Evolutionary conservation across 768 basidiomycete species (phyloP), one percentile per base, ranked within the genome.

Genomic region (Pleurotus salmoneostramineus): DNA sequence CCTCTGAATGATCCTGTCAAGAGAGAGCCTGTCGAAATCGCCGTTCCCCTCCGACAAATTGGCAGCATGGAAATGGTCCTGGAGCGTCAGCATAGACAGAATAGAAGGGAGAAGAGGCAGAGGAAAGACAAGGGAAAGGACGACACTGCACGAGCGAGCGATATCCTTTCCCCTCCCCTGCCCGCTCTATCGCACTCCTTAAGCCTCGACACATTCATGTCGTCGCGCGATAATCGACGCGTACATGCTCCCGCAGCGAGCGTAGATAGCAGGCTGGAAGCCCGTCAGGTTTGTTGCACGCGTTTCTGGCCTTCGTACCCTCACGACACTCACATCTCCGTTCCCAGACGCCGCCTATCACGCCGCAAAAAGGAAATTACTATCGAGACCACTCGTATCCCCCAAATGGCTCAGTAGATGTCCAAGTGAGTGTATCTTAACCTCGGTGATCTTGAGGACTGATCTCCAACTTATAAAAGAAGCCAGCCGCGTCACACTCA

Each of bases 31-130:
- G 65, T 70, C 47, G 87, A 89, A 57, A 69, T 67, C 21, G 54
- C 72, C 45, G 68, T 80, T 52, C 79, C 83, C 10, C 68, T 76
- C 21, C 82, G 87, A 33, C 83, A 80, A 36, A 82, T 83, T 71
- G 86, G 87, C 61, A 88, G 79, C 66, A 91, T 91, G 89, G 87
- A 91, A 61, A 73, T 82, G 72, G 82, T 91, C 43, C 80, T 91
- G 60, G 89, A 91, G 68, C 81, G 86, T 46, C 87, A 89, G 72
- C 79, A 85, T 68, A 78, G 84, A 56, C 82, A 80, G 60, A 78
- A 68, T 57, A 79, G 76, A 64, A 81, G 75, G 55, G 84, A 81
- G 56, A 80, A 82, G 66, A 79, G 74, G 62, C 72, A 69, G 46
- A 78, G 73, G 60, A 74, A 70, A 57, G 73, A 68, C 49, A 82